Percentiles rank a stretch among this genome's conserved stretches.
phyloP scores from a whole-genome alignment of 2,329 filamentous ascomycete species.

The Alternaria sp. region DNA sequence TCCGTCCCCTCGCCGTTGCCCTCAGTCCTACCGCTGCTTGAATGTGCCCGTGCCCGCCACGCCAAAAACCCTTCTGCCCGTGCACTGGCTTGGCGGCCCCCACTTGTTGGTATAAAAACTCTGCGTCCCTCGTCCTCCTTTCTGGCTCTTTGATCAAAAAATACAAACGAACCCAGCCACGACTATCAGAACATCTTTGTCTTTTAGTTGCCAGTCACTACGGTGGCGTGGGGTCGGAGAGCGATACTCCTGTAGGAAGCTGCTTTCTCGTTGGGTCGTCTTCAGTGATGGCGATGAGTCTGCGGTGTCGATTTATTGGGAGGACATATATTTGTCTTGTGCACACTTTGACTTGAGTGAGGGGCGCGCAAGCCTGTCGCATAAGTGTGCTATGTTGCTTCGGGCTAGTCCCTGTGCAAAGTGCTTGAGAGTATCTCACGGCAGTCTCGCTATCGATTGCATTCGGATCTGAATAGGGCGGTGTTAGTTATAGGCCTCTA shows the following conservation, averaged over 20 bases:
- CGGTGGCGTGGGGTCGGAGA: slow-evolving; percentile 72
- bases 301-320: slow-evolving; percentile 74
- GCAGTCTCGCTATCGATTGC: background rate
- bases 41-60: slow-evolving; percentile 5
- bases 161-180: slow-evolving; percentile 70
- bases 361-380: background rate
- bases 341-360: background rate
- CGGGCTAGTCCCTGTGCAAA: background rate
- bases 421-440: background rate
- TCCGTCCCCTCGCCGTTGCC: background rate
- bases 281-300: slow-evolving; percentile 75
- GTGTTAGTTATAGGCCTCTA: background rate
- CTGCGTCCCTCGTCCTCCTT: slow-evolving; percentile 39
- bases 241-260: slow-evolving; percentile 69
- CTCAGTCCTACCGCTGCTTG: background rate
- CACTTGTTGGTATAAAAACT: slow-evolving; percentile 32
- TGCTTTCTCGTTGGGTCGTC: slow-evolving; percentile 72
- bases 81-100: slow-evolving; percentile 15
- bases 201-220: slow-evolving; percentile 74
- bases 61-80: background rate
- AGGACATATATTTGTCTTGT: slow-evolving; percentile 61
- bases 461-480: background rate
- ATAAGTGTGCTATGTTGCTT: background rate
- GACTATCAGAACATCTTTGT: slow-evolving; percentile 65
- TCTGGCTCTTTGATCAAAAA: slow-evolving; percentile 67